Base-by-base conservation (phyloP, 2,329 filamentous ascomycete genomes). In the Fusarium heterosporum region DNA sequence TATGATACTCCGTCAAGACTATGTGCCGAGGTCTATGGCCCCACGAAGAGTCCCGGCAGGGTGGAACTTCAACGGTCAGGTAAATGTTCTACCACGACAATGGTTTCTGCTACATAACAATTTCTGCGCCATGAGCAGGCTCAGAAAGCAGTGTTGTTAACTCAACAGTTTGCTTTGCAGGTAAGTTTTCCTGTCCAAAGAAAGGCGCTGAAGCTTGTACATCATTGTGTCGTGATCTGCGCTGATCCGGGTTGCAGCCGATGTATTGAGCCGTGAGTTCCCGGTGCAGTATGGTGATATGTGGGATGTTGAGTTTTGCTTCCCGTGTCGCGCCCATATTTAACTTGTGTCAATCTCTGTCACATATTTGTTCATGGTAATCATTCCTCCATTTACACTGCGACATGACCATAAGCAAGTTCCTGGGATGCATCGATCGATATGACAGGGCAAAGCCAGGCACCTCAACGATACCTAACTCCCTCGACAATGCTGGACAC, bases 11-110 rank as follows among this genome's bases (percentile, higher is more conserved):
- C 59, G 41, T 47, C 46, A 42, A 47, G 19, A 17, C 22, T 58
- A 43, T 54, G 60, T 60, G 55, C 66, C 65, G 41, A 56, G 64
- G 55, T 65, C 59, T 68, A 51, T 64, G 43, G 65, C 61, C 64
- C 65, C 64, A 61, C 61, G 68, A 53, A 49, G 34, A 51, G 38
- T 29, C 51, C 55, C 65, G 55, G 56, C 38, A 46, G 39, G 40
- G 57, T 68, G 65, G 66, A 46, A 51, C 66, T 52, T 4, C 11
- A 68, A 68, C 64, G 47, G 43, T 65, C 54, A 51, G 45, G 51
- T 52, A 29, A 66, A 47, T 63, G 42, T 61, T 40, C 46, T 45
- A 49, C 36, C 42, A 49, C 36, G 36, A 25, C 60, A 51, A 63
- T 32, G 50, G 50, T 52, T 48, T 8, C 29, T 14, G 2, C 25